phyloP scores from a whole-genome alignment of 169 alveolate genomes.

The Eimeria brunetti region DNA sequence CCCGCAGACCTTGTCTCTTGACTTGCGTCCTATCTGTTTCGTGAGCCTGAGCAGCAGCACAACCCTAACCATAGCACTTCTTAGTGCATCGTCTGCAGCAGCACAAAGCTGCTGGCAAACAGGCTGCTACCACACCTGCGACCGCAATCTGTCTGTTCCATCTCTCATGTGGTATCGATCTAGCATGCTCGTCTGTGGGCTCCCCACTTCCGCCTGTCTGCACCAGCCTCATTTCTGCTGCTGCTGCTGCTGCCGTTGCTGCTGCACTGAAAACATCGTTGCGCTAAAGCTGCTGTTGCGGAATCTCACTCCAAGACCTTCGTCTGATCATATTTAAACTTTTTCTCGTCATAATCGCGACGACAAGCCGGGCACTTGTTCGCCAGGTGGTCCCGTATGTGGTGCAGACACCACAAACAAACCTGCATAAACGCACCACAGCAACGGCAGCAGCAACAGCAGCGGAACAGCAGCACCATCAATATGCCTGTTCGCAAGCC shows the following conservation, averaged over 20 bases:
- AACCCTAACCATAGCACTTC: background rate
- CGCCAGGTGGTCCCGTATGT: constrained; percentile 92
- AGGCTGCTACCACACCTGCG: background rate
- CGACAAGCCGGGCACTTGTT: constrained; percentile 95
- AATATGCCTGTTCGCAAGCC: background rate
- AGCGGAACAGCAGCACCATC: background rate
- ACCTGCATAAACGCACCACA: constrained; percentile 82
- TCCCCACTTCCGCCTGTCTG: background rate
- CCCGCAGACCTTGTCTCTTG: constrained; percentile 56
- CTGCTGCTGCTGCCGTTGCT: background rate
- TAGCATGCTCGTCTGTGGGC: background rate
- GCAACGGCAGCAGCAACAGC: constrained; percentile 6
- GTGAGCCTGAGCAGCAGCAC: constrained; percentile 51
- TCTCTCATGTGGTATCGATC: background rate
- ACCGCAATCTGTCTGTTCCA: background rate
- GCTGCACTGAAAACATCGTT: background rate
- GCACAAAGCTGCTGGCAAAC: background rate
- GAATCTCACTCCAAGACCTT: constrained; percentile 79
- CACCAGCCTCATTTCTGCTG: constrained; percentile 3
- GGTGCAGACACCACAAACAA: constrained; percentile 94
- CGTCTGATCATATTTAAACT: constrained; percentile 80
- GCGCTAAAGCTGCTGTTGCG: background rate
- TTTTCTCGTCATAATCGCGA: constrained; percentile 91
- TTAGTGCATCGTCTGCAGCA: background rate
- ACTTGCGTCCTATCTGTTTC: constrained; percentile 58